Evolutionary conservation across 2,329 filamentous ascomycete species (phyloP).

Genomic region (Fusarium transvaalense): DNA sequence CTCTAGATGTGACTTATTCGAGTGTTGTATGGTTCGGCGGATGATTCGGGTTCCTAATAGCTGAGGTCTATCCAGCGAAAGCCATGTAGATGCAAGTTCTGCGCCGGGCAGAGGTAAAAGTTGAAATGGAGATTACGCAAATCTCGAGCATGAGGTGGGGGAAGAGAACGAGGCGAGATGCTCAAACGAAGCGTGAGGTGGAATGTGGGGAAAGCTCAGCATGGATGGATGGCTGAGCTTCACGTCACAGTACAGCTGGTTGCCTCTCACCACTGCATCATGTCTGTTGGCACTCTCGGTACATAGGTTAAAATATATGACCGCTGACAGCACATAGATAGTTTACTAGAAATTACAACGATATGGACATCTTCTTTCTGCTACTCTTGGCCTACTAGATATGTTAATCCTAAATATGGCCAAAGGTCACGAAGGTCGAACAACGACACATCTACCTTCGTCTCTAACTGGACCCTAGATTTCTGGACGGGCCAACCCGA

Average conservation of each 20-base stretch:
- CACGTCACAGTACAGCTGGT: conserved; percentile 24
- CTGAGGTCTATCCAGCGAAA: neutral
- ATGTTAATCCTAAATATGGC: neutral
- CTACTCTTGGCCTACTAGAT: neutral
- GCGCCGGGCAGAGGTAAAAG: neutral
- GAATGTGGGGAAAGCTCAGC: conserved; percentile 32
- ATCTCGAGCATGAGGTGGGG: conserved; percentile 38
- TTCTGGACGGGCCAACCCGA: neutral
- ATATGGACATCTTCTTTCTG: neutral
- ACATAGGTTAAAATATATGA: neutral
- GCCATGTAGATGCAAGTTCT: conserved; percentile 9
- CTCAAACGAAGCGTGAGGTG: conserved; percentile 23
- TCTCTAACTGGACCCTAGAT: neutral
- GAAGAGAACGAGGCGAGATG: conserved; percentile 34
- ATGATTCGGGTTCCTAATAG: neutral
- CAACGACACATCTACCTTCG: neutral
- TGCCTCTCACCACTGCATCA: conserved; percentile 24
- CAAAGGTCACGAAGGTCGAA: neutral
- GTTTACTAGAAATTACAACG: neutral
- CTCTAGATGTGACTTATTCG: conserved; percentile 3
- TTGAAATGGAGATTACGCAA: conserved; percentile 5
- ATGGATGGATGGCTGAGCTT: conserved; percentile 13
- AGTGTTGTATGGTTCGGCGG: conserved; percentile 5
- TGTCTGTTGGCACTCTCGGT: neutral
- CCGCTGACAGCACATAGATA: neutral